phyloP scores from a whole-genome alignment of 192 early-diverging fungal genomes.

The Mortierella antarctica region DNA sequence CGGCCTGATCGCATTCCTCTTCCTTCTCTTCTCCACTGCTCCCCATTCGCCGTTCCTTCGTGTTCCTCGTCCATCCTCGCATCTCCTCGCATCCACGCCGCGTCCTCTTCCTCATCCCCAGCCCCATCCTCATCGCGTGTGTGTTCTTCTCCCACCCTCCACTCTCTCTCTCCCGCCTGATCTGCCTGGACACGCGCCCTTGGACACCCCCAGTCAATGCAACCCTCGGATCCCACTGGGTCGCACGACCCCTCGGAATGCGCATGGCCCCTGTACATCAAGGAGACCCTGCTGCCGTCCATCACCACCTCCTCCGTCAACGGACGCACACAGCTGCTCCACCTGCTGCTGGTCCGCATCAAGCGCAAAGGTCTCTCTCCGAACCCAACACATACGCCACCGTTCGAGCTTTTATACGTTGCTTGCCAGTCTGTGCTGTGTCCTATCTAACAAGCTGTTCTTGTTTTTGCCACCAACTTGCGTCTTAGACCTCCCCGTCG shows the following conservation, averaged over 20 bases:
- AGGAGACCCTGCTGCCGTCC: constrained; percentile 54
- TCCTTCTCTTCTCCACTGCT: background rate
- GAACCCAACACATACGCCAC: too few species aligned
- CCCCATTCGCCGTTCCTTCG: background rate
- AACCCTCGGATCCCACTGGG: constrained; percentile 32
- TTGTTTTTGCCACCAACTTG: background rate
- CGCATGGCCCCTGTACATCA: constrained; percentile 68
- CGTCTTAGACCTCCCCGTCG: constrained; percentile 56
- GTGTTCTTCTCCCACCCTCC: background rate
- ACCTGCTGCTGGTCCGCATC: constrained; percentile 56
- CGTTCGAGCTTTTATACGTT: background rate
- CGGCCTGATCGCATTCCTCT: constrained; percentile 6
- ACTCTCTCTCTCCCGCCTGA: background rate
- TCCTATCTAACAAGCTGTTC: background rate
- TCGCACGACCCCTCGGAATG: constrained; percentile 56
- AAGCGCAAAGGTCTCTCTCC: constrained; percentile 54
- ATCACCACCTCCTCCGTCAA: constrained; percentile 66
- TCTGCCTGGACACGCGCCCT: constrained; percentile 1
- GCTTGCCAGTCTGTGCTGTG: background rate
- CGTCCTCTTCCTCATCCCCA: background rate
- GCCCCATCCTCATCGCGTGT: background rate
- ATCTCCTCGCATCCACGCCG: background rate
- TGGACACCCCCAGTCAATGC: constrained; percentile 15
- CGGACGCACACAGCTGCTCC: constrained; percentile 60
- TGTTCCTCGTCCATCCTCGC: background rate